Percentiles rank a stretch among this genome's conserved stretches.
Evolutionary conservation across 2,329 filamentous ascomycete genomes (phyloP).

Genomic region (Pseudocercospora macadamiae): DNA sequence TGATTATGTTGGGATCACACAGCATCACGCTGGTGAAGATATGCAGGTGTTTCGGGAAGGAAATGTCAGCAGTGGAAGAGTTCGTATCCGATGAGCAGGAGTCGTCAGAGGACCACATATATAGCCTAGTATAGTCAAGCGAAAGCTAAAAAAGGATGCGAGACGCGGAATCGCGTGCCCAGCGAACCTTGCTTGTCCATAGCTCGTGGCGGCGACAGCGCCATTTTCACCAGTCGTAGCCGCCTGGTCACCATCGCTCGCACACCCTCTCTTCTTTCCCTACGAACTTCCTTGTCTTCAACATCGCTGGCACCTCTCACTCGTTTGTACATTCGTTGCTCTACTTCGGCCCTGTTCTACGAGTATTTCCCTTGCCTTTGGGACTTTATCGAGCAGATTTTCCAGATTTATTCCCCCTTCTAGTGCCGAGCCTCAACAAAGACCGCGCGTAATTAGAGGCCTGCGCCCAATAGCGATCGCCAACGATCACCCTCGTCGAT

Average conservation of each 20-base stretch:
- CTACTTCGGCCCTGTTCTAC: neutral
- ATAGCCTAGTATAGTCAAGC: neutral
- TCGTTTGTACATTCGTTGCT: neutral
- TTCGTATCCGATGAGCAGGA: conserved; percentile 2
- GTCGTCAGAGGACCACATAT: conserved; percentile 1
- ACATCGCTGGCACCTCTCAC: neutral
- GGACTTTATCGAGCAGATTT: neutral
- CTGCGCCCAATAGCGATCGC: conserved; percentile 1
- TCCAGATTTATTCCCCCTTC: neutral
- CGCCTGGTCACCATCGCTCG: neutral
- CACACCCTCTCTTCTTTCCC: neutral
- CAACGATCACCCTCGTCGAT: neutral
- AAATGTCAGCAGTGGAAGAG: neutral
- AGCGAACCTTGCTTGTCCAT: neutral
- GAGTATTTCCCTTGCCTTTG: neutral
- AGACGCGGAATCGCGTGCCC: conserved; percentile 5
- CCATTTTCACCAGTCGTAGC: neutral
- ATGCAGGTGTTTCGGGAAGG: neutral
- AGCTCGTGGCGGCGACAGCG: neutral
- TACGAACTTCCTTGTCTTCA: neutral
- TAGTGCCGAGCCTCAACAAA: neutral
- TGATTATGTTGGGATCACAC: neutral
- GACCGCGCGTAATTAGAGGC: neutral
- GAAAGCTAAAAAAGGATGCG: conserved; percentile 1
- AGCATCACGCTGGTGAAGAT: neutral